These are phyloP conservation scores for Picea sitchensis DNA, from an alignment of 75 land plant genomes.

Conservation along the genomic window DNA sequence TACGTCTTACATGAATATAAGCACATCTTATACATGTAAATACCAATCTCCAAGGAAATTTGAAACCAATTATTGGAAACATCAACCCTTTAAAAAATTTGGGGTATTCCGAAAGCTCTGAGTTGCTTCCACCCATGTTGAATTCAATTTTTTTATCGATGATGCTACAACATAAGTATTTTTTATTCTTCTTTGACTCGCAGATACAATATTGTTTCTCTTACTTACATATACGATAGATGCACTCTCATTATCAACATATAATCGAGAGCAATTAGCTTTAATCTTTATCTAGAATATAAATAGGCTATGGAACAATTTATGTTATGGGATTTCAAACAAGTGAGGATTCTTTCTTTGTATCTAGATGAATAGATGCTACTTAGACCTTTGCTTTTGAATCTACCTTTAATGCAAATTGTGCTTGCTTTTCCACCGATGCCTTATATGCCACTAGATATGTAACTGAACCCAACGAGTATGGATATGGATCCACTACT, in stretches of 20 bases:
- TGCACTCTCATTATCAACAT: not conserved
- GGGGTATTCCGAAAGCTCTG: slow-evolving; percentile 3
- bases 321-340: too few relatives aligned
- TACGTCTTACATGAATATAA: not conserved
- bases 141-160: not conserved
- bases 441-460: too few relatives aligned
- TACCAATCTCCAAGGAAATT: slow-evolving; percentile 12
- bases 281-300: too few relatives aligned
- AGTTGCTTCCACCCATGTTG: not conserved
- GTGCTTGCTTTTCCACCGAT: too few relatives aligned
- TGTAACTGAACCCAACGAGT: too few relatives aligned
- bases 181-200: not conserved
- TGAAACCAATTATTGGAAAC: slow-evolving; percentile 6
- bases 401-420: too few relatives aligned
- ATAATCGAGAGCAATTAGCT: not conserved
- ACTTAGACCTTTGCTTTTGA: too few relatives aligned
- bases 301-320: too few relatives aligned
- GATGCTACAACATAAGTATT: not conserved
- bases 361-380: too few relatives aligned
- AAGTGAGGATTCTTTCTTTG: too few relatives aligned
- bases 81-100: slow-evolving; percentile 7
- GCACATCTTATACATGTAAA: slow-evolving; percentile 7
- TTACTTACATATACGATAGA: not conserved
- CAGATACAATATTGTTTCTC: slow-evolving; percentile 1
- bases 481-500: too few relatives aligned